Base-by-base conservation (phyloP, 495 filamentous ascomycete species). In the Achaetomiella virescens region DNA sequence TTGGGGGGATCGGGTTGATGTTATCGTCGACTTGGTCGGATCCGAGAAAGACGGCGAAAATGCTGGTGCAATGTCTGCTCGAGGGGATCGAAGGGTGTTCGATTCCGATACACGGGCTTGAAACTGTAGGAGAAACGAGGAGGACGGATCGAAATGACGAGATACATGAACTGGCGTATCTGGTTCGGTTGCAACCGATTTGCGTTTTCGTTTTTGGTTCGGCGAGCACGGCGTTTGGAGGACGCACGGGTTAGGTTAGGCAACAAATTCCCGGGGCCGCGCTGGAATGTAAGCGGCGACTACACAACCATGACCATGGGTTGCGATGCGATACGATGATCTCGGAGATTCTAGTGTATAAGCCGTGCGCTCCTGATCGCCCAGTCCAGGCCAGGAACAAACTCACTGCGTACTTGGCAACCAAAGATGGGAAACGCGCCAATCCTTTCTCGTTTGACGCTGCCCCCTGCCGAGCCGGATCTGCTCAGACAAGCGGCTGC, bases 401-500 rank as follows among this genome's bases (percentile, higher is more conserved):
- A 29, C 48, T 50, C 48, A 37, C 46, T 29, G 15, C 6, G 27
- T 31, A n/a, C 7, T 14, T 11, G 18, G 15, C 2, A 47, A 20
- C 11, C 14, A 24, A n/a, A 47, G 27, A 5, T 5, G 5, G 27
- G 9, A 31, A 31, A 31, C 27, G 27, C 6, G 18, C 18, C 17
- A 45, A 12, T 3, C 42, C 42, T 45, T 45, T 41, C 12, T 41
- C 27, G 7, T 15, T n/a, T 17, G 33, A 31, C 17, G 27, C 27
- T 48, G 10, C 15, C 31, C 27, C 35, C 27, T 33, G 44, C n/a
- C 50, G 50, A 44, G 22, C 38, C 21, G 37, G 37, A 20, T 51
- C 17, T 6, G 6, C 18, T 53, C 29, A 57, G 9, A 49, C 47
- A 3, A 49, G 47, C 46, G 55, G 69, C 18, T 81, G 74, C 75